Base-by-base conservation (phyloP, 2,329 filamentous ascomycete genomes). In the Nectriaceae sp. region DNA sequence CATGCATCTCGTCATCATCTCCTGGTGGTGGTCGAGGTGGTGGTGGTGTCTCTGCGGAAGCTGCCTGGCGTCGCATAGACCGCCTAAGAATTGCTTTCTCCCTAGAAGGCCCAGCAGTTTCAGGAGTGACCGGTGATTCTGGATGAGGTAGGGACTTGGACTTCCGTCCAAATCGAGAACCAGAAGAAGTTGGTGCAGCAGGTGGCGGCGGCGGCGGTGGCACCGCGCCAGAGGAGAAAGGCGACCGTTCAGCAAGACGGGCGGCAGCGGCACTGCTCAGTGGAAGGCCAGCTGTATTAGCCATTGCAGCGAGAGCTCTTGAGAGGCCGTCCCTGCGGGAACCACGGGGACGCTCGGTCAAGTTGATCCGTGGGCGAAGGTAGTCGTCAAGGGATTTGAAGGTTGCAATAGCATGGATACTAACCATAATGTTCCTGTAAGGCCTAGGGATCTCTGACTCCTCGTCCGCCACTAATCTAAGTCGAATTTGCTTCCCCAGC, bases 301-400 rank as follows among this genome's bases (percentile, higher is more conserved):
- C 87, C 69, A 93, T 88, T 52, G 89, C 83, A 57, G 91, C 84
- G 62, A 96, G 73, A 50, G 87, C 82, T 70, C 84, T 76, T 2
- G 84, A 80, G 21, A 91, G 72, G 1, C 85, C 83, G 44, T 83
- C 80, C 75, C 87, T 65, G 72, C 87, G 80, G 15, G 60, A 76
- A 10, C 75, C 76, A 37, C 85, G 79, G 11, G 68, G 65, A 16
- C 89, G 83, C 54, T 96, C 91, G 3, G 88, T 84, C 13, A 94
- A 68, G 61, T 79, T 90, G 50, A 99, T 96, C 52, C 93, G 83
- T 6, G 94, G 94, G 31, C 94, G 86, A 37, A 99, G 78, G 67
- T 97, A 99, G 66, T 99, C 94, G 65, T 97, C 94, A 20, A 99
- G 75, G 1, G 93, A 89, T 68, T 97, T 97, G 75, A 99, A 97